Evolutionary conservation across 164 flowering plant species (phyloP).

Genomic region (Euptelea pleiosperma): DNA sequence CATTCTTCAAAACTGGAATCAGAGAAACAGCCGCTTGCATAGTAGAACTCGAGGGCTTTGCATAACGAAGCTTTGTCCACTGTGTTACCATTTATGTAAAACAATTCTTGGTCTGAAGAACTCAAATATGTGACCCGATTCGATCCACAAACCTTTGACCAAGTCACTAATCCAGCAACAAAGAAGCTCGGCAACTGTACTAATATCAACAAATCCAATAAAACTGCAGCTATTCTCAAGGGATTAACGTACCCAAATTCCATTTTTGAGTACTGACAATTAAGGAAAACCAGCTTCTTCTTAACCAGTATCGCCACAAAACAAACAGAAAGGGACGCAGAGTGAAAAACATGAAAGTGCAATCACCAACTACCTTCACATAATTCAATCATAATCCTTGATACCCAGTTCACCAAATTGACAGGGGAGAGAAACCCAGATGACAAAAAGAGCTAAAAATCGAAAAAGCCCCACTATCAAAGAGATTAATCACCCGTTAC

Average conservation of each 20-base stretch:
- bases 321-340: no score
- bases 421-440: conserved; percentile 14
- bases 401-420: conserved; percentile 17
- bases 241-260: not conserved
- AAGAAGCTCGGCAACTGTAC: conserved; percentile 22
- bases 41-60: conserved; percentile 28
- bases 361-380: not conserved
- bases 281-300: conserved; percentile 10
- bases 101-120: conserved; percentile 27
- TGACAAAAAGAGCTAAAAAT: conserved; percentile 2
- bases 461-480: not conserved
- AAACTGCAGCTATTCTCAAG: conserved; percentile 25
- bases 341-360: not conserved
- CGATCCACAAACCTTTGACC: conserved; percentile 31
- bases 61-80: conserved; percentile 45
- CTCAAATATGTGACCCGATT: conserved; percentile 27
- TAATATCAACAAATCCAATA: conserved; percentile 28
- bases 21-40: conserved; percentile 25
- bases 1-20: conserved; percentile 16
- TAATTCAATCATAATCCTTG: conserved; percentile 4
- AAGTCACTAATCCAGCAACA: conserved; percentile 26
- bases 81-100: conserved; percentile 41
- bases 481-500: not conserved
- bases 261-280: conserved; percentile 8
- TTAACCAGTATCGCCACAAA: not conserved